These are phyloP conservation scores for Debaryomyces subglobosus DNA, from an alignment of 1,139 yeast genomes.

Conservation along the genomic window DNA sequence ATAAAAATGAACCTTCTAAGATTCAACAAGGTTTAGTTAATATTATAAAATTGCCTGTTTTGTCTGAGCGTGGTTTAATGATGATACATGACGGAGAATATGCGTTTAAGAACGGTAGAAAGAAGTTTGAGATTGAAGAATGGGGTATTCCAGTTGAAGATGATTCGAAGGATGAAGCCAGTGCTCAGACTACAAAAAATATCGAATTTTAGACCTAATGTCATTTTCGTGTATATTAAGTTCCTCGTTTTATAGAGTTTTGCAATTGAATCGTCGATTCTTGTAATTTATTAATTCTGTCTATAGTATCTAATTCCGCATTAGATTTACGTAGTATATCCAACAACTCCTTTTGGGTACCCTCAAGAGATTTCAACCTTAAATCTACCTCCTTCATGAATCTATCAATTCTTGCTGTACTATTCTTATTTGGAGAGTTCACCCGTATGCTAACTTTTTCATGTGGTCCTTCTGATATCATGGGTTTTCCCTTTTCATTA, in stretches of 20 bases:
- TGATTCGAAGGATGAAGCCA: constrained; percentile 47
- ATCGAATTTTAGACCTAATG: constrained; percentile 8
- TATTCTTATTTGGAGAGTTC: neutral
- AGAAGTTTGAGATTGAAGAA: constrained; percentile 81
- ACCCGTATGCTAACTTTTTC: neutral
- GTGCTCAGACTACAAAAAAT: constrained; percentile 35
- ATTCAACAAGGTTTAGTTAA: constrained; percentile 87
- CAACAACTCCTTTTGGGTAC: constrained; percentile 1
- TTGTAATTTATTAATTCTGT: neutral
- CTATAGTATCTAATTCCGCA: neutral
- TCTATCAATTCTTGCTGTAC: neutral
- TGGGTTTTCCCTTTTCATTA: neutral
- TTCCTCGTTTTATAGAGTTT: neutral
- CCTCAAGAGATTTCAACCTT: constrained; percentile 4
- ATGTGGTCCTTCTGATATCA: neutral
- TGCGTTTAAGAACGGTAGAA: constrained; percentile 84
- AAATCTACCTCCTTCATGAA: neutral
- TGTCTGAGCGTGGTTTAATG: constrained; percentile 83
- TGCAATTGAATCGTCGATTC: neutral
- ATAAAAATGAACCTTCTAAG: constrained; percentile 71
- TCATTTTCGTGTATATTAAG: neutral
- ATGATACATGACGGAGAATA: constrained; percentile 72
- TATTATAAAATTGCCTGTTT: constrained; percentile 67
- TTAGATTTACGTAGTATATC: neutral
- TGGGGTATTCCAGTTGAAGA: constrained; percentile 97